Evolutionary conservation across 2,329 filamentous ascomycete genomes (phyloP), one percentile per base, ranked within the genome.

Genomic region (Teratosphaeria epicoccoides): DNA sequence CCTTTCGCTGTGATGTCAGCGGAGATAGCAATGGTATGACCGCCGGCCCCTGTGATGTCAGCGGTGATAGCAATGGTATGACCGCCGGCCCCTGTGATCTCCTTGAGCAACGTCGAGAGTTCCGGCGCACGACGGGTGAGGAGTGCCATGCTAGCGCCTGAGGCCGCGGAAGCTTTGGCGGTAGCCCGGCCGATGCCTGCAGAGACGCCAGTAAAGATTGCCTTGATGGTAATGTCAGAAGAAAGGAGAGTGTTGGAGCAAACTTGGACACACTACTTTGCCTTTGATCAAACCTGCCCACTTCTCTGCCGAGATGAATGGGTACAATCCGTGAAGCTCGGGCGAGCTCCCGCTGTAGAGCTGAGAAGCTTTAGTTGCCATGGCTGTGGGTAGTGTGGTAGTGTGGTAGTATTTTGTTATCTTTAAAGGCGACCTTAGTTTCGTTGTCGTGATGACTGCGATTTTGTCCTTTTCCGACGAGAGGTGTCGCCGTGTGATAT

Each of bases 161-260:
- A 55, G 9, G 48, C 46, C 2, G 57, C 55, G 49, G 56, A 61
- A 10, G 54, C 54, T 28, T 51, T 52, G 33, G 56, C 53, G 23
- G 55, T 54, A 24, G 51, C 49, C 12, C 52, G 51, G 22, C 59
- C 59, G 14, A 59, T 52, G 17, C 59, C 58, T 11, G 56, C 52
- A 11, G 59, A 61, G 25, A 58, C 57, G 43, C 63, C 63, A 4
- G 62, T 63, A 10, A 65, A 51, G 22, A 63, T 57, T 24, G 59
- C 54, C 50, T 57, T 47, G 20, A 24, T 22, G 20, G 43, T 48
- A 24, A 53, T 24, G n/a, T 40, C 43, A n/a, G 26, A 11, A 7
- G 24, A 3, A 45, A 44, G n/a, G 1, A 44, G 6, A 4, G 7
- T 14, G 4, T 17, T 17, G 24, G 29, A 43, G 12, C 5, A 17